Evolutionary conservation across 1,139 yeast genomes (phyloP).

Genomic region (Debaryomyces fabryi): DNA sequence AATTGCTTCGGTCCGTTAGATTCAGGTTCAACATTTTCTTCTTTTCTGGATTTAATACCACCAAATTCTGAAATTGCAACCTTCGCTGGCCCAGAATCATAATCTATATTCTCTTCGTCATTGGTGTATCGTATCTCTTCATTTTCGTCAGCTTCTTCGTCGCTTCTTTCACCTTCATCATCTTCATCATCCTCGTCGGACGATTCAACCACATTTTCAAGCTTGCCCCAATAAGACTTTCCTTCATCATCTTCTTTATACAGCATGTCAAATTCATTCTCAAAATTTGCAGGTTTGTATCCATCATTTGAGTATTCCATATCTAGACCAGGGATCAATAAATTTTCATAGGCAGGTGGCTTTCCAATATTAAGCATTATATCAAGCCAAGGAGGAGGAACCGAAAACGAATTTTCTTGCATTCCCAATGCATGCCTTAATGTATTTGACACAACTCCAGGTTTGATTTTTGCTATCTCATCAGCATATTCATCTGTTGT

Average conservation of each 20-base stretch:
- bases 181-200: conserved; percentile 29
- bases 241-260: conserved; percentile 19
- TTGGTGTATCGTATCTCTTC: conserved; percentile 12
- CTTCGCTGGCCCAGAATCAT: conserved; percentile 20
- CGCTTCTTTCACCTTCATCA: conserved; percentile 17
- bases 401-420: conserved; percentile 47
- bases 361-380: conserved; percentile 75
- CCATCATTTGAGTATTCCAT: conserved; percentile 42
- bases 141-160: conserved; percentile 13
- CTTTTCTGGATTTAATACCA: conserved; percentile 7
- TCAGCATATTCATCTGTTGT: conserved; percentile 45
- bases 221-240: conserved; percentile 45
- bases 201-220: conserved; percentile 38
- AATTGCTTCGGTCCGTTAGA: conserved; percentile 18
- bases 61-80: conserved; percentile 22
- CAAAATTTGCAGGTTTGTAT: conserved; percentile 25
- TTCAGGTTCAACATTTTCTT: conserved; percentile 7
- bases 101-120: conserved; percentile 14
- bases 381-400: conserved; percentile 81
- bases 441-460: conserved; percentile 67
- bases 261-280: conserved; percentile 21
- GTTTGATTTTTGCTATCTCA: conserved; percentile 48
- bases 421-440: conserved; percentile 73
- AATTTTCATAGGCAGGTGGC: conserved; percentile 80
- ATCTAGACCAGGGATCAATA: conserved; percentile 61